Percentiles rank a stretch among this genome's conserved stretches.
Evolutionary conservation across 371 early-diverging fungal species (phyloP).

Genomic region (Circinella umbellata): DNA sequence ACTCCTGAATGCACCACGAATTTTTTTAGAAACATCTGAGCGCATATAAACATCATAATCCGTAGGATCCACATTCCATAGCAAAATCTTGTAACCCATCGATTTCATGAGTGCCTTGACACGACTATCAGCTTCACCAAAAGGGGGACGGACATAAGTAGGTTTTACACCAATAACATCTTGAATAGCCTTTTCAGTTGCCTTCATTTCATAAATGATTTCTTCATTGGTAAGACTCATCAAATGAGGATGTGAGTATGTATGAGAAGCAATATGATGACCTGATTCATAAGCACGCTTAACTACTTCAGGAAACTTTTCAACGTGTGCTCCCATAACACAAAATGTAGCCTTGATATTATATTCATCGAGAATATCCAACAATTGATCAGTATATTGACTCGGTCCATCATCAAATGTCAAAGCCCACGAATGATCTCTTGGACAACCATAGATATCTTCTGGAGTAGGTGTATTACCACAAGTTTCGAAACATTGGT

Average conservation of each 20-base stretch:
- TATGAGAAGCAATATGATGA: constrained; percentile 60
- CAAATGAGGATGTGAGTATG: constrained; percentile 56
- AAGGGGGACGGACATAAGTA: constrained; percentile 65
- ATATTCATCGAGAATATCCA: constrained; percentile 52
- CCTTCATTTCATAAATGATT: constrained; percentile 45
- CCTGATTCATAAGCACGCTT: constrained; percentile 54
- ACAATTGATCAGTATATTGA: constrained; percentile 48
- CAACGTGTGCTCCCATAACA: constrained; percentile 60
- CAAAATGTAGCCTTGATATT: constrained; percentile 74
- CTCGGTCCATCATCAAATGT: constrained; percentile 77
- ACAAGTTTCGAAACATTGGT: constrained; percentile 46
- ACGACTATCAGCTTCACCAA: constrained; percentile 56
- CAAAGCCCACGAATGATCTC: constrained; percentile 38
- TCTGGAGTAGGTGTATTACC: constrained; percentile 33
- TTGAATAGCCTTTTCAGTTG: constrained; percentile 53
- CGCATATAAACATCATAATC: constrained; percentile 44
- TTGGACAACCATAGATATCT: constrained; percentile 44
- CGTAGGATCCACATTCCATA: constrained; percentile 63
- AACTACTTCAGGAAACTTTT: constrained; percentile 34
- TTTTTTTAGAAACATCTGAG: constrained; percentile 21
- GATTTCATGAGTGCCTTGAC: constrained; percentile 50
- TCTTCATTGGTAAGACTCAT: constrained; percentile 43
- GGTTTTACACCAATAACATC: constrained; percentile 59
- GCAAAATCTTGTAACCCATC: constrained; percentile 56
- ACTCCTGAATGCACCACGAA: constrained; percentile 30